Conservation (phyloP, 2,329 filamentous ascomycete genomes). For the Fusarium sambucinum region DNA sequence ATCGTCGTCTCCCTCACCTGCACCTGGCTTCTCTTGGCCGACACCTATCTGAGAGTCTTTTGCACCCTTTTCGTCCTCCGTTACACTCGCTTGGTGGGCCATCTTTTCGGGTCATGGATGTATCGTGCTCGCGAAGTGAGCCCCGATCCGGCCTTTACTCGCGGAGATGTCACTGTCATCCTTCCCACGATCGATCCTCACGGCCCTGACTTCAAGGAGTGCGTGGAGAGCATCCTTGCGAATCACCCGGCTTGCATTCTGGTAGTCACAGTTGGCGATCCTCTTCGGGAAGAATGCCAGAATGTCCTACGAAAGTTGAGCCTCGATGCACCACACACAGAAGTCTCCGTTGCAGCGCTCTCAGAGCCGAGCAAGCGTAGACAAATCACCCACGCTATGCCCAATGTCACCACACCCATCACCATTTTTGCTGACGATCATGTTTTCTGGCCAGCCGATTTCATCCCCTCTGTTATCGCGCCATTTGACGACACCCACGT, state of each 20-base stretch:
- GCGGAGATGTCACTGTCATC: constrained; percentile 62
- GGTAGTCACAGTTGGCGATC: constrained; percentile 59
- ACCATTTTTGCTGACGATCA: constrained; percentile 65
- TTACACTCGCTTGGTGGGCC: constrained; percentile 60
- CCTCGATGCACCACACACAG: constrained; percentile 15
- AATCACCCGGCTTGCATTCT: constrained; percentile 57
- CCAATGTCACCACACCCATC: constrained; percentile 55
- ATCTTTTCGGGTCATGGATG: constrained; percentile 55
- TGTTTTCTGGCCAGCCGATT: constrained; percentile 61
- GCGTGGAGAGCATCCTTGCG: constrained; percentile 55
- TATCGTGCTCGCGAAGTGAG: constrained; percentile 54
- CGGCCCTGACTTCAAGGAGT: constrained; percentile 56
- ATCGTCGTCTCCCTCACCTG: not conserved
- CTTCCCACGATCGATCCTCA: constrained; percentile 63
- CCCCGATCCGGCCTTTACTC: constrained; percentile 48
- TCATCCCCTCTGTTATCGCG: constrained; percentile 58
- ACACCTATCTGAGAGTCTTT: constrained; percentile 38
- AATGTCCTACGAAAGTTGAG: constrained; percentile 20
- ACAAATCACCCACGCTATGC: constrained; percentile 60
- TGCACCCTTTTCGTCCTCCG: constrained; percentile 53
- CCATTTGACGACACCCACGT: constrained; percentile 60
- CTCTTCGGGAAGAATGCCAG: constrained; percentile 40
- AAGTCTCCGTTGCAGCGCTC: constrained; percentile 51
- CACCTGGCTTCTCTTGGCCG: constrained; percentile 28
- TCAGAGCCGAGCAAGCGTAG: constrained; percentile 60